Evolutionary conservation across 2,329 filamentous ascomycete genomes (phyloP).

Genomic region (Erysiphe pulchra): DNA sequence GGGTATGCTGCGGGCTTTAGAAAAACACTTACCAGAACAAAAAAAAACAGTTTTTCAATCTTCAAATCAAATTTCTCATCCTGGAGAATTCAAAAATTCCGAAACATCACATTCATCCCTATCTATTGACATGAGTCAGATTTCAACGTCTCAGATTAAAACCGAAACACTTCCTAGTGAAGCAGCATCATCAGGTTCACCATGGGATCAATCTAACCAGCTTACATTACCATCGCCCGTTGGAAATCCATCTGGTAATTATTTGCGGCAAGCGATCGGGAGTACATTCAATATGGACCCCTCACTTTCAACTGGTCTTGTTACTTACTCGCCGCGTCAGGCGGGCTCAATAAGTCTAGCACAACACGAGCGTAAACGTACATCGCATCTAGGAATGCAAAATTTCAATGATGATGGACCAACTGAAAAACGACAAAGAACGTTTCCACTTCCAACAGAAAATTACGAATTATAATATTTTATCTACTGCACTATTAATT

Average conservation of each 20-base stretch:
- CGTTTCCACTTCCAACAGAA: constrained; percentile 8
- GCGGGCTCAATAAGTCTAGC: constrained; percentile 7
- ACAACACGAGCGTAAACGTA: constrained; percentile 9
- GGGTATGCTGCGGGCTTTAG: constrained; percentile 60
- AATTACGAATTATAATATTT: constrained; percentile 7
- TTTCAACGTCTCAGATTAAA: constrained; percentile 11
- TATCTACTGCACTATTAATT: no score
- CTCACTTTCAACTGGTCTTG: background rate
- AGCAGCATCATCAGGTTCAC: constrained; percentile 10
- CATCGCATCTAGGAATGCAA: constrained; percentile 12
- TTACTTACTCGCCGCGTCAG: constrained; percentile 3
- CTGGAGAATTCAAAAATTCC: constrained; percentile 8
- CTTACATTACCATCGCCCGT: constrained; percentile 11
- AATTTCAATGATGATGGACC: constrained; percentile 8
- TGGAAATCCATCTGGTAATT: constrained; percentile 6
- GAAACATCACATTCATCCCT: constrained; percentile 7
- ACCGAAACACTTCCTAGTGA: constrained; percentile 13
- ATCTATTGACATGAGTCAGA: constrained; percentile 11
- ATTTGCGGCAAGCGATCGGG: constrained; percentile 10
- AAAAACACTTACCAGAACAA: constrained; percentile 68
- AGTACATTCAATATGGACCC: constrained; percentile 9
- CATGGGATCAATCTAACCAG: constrained; percentile 13
- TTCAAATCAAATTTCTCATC: constrained; percentile 6
- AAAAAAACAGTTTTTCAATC: constrained; percentile 25
- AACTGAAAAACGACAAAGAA: constrained; percentile 12